Evolutionary conservation across 176 grass and related monocot genomes (phyloP).

Genomic region (Rhynchospora pubera): DNA sequence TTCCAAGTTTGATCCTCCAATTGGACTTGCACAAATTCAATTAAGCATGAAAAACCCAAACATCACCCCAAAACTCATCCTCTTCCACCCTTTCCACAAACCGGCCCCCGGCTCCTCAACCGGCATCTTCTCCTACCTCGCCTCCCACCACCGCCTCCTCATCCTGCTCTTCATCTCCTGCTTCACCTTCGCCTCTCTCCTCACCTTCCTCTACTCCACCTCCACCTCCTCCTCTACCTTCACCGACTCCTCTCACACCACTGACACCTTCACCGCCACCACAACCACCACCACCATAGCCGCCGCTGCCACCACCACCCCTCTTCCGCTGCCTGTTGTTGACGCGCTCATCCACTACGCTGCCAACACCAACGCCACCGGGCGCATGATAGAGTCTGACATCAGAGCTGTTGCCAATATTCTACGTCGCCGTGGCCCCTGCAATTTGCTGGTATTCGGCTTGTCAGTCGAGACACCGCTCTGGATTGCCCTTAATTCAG

Average conservation of each 20-base stretch:
- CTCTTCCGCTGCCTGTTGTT: constrained; percentile 28
- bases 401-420: constrained; percentile 43
- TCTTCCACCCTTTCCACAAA: constrained; percentile 11
- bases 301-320: neutral
- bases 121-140: constrained; percentile 31
- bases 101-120: constrained; percentile 28
- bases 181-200: constrained; percentile 66
- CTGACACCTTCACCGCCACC: neutral
- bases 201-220: constrained; percentile 59
- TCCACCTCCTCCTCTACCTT: neutral
- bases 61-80: constrained; percentile 1
- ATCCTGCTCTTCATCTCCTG: constrained; percentile 50
- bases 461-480: constrained; percentile 47
- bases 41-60: constrained; percentile 17
- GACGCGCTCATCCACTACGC: constrained; percentile 64
- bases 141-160: constrained; percentile 35
- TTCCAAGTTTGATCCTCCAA: too few relatives aligned
- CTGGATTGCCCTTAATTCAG: constrained; percentile 92
- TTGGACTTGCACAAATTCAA: too few relatives aligned
- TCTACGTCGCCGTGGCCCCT: constrained; percentile 35
- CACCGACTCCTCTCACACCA: constrained; percentile 10
- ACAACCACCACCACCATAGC: neutral
- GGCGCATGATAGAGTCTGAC: constrained; percentile 43
- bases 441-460: constrained; percentile 73
- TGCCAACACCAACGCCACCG: constrained; percentile 32